These are phyloP conservation scores for Penicillium aurantiogriseum DNA, from an alignment of 2,329 filamentous ascomycete genomes.

Conservation along the genomic window DNA sequence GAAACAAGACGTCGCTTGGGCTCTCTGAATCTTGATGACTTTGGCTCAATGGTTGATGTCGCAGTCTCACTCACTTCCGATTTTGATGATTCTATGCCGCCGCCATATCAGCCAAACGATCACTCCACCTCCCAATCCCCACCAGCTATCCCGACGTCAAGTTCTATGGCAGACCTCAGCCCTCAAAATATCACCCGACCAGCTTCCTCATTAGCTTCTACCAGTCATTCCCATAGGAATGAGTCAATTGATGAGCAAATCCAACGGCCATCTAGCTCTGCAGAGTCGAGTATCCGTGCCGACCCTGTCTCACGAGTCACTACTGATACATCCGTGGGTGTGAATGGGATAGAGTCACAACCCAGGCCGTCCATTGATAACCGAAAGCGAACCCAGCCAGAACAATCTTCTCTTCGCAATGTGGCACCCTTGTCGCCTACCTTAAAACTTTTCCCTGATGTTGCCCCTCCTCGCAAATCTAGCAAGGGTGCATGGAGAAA, in stretches of 20 bases:
- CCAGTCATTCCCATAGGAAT: slow-evolving; percentile 8
- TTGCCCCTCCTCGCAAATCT: slow-evolving; percentile 32
- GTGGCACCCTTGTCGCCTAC: slow-evolving; percentile 17
- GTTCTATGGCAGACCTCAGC: slow-evolving; percentile 4
- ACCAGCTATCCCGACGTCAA: slow-evolving; percentile 3
- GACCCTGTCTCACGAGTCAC: neutral
- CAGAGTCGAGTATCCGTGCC: slow-evolving; percentile 2
- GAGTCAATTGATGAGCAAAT: slow-evolving; percentile 9
- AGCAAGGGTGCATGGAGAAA: slow-evolving; percentile 29
- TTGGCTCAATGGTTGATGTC: slow-evolving; percentile 35
- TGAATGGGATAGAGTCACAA: neutral
- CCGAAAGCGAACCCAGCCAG: slow-evolving; percentile 6
- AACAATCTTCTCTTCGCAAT: slow-evolving; percentile 11
- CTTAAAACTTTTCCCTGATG: slow-evolving; percentile 37
- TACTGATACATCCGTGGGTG: neutral
- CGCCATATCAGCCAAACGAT: slow-evolving; percentile 19
- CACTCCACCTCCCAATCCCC: slow-evolving; percentile 3
- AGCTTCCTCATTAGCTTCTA: slow-evolving; percentile 10
- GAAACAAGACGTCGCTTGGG: slow-evolving; percentile 24
- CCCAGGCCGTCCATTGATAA: slow-evolving; percentile 3
- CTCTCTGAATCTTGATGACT: slow-evolving; percentile 33
- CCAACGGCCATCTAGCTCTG: slow-evolving; percentile 12
- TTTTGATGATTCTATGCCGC: slow-evolving; percentile 23
- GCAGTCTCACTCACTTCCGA: slow-evolving; percentile 30
- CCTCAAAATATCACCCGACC: neutral